phyloP scores from a whole-genome alignment of 2,329 filamentous ascomycete genomes.

The Fusarium euwallaceae region DNA sequence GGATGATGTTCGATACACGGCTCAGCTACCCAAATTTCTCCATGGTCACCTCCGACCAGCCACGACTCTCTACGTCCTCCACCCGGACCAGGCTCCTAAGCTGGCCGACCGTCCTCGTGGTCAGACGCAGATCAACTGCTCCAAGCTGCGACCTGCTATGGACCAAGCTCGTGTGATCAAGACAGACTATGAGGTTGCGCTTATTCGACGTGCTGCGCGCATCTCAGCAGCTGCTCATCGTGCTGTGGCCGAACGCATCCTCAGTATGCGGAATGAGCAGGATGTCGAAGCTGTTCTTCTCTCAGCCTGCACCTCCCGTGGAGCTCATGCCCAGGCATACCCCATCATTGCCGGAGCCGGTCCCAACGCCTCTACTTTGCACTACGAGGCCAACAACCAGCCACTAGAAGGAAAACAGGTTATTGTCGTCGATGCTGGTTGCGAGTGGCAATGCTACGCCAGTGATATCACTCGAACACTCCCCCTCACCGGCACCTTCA shows the following conservation, averaged over 20 bases:
- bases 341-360: constrained; percentile 89
- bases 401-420: constrained; percentile 77
- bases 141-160: constrained; percentile 76
- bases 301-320: constrained; percentile 77
- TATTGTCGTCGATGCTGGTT: constrained; percentile 88
- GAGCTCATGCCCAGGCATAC: constrained; percentile 85
- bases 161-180: constrained; percentile 86
- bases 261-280: constrained; percentile 78
- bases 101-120: constrained; percentile 55
- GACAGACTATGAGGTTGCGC: constrained; percentile 84
- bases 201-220: constrained; percentile 84
- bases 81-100: constrained; percentile 58
- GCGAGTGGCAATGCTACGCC: constrained; percentile 87
- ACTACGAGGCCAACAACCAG: constrained; percentile 87
- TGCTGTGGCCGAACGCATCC: constrained; percentile 75
- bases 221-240: constrained; percentile 84
- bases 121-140: constrained; percentile 60
- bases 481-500: constrained; percentile 79
- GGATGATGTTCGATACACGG: constrained; percentile 75
- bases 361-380: constrained; percentile 84
- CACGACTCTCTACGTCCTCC: constrained; percentile 61
- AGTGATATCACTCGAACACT: constrained; percentile 92
- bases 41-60: constrained; percentile 55
- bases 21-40: constrained; percentile 64
- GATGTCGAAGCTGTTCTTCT: constrained; percentile 86